A percentile compares a stretch with the other conserved stretches of the same genome.
phyloP scores from a whole-genome alignment of 1,284 basidiomycete species.

The Mixia osmundae region DNA sequence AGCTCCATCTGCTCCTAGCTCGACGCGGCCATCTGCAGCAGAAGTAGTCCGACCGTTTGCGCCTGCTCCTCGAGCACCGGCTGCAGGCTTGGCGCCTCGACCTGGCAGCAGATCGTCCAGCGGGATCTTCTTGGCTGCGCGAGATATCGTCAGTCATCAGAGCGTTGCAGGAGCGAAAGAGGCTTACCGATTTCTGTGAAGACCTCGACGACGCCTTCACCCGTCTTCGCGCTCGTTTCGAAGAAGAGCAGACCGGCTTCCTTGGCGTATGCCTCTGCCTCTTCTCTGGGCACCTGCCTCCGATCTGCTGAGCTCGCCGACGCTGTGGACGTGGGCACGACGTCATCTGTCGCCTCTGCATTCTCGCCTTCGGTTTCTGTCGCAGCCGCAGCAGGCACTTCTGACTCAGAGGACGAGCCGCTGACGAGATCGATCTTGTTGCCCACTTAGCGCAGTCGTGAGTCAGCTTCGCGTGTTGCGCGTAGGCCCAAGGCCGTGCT shows the following conservation, averaged over 20 bases:
- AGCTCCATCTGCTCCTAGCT: neutral
- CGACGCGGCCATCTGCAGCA: constrained; percentile 1
- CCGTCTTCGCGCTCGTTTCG: constrained; percentile 94
- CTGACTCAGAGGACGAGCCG: constrained; percentile 24
- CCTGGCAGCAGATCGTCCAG: constrained; percentile 55
- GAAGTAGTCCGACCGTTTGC: constrained; percentile 23
- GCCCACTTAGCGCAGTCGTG: constrained; percentile 13
- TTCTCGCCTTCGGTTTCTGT: constrained; percentile 18
- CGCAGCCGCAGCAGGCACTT: constrained; percentile 42
- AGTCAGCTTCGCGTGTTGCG: constrained; percentile 38
- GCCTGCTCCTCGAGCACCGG: constrained; percentile 32
- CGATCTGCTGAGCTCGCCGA: constrained; percentile 40
- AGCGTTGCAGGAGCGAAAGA: constrained; percentile 10
- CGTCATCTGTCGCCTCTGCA: constrained; percentile 5
- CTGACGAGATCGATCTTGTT: constrained; percentile 59
- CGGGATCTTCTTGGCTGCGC: constrained; percentile 75
- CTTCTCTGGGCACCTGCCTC: constrained; percentile 71
- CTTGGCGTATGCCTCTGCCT: constrained; percentile 85
- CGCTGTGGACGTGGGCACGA: constrained; percentile 18
- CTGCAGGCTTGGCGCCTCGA: constrained; percentile 29
- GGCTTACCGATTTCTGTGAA: constrained; percentile 88
- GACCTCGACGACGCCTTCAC: constrained; percentile 83
- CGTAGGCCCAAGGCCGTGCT: neutral
- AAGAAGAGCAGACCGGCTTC: constrained; percentile 87
- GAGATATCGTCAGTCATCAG: constrained; percentile 8